phyloP scores from a whole-genome alignment of 2,329 filamentous ascomycete genomes.

The Falciphora oryzae region DNA sequence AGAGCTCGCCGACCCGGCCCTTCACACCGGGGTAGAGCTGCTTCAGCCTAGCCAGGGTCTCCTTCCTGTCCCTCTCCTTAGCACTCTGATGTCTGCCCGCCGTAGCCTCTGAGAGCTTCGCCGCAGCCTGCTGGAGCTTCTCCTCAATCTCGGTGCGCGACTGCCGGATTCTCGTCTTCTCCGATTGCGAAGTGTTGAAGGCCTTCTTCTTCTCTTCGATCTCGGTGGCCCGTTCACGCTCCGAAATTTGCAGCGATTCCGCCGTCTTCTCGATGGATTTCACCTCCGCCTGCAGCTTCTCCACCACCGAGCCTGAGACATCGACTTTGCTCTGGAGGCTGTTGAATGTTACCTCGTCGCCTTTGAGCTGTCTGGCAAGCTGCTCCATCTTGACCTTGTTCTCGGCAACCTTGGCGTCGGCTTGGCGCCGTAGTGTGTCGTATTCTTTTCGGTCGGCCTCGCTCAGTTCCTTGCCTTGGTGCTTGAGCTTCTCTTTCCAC shows the following conservation, averaged over 20 bases:
- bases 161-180: conserved; percentile 74
- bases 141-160: conserved; percentile 86
- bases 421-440: conserved; percentile 74
- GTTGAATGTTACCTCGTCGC: conserved; percentile 84
- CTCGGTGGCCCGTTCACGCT: conserved; percentile 67
- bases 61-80: conserved; percentile 71
- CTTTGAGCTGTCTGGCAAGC: conserved; percentile 81
- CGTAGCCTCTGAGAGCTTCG: conserved; percentile 78
- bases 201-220: conserved; percentile 87
- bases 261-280: conserved; percentile 63
- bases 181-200: conserved; percentile 77
- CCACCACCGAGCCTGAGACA: conserved; percentile 64
- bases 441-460: conserved; percentile 87
- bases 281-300: conserved; percentile 69
- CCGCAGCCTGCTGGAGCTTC: conserved; percentile 75
- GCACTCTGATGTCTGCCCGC: conserved; percentile 81
- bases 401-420: conserved; percentile 73
- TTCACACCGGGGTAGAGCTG: conserved; percentile 88
- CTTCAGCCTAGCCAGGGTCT: conserved; percentile 80
- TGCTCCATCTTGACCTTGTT: conserved; percentile 82
- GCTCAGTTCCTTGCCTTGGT: conserved; percentile 79
- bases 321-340: conserved; percentile 87
- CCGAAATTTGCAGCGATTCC: conserved; percentile 52
- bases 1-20: conserved; percentile 84
- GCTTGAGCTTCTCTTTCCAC: conserved; percentile 77